Conservation (phyloP, 305 asterid genomes). For the Euphrasia arctica region DNA sequence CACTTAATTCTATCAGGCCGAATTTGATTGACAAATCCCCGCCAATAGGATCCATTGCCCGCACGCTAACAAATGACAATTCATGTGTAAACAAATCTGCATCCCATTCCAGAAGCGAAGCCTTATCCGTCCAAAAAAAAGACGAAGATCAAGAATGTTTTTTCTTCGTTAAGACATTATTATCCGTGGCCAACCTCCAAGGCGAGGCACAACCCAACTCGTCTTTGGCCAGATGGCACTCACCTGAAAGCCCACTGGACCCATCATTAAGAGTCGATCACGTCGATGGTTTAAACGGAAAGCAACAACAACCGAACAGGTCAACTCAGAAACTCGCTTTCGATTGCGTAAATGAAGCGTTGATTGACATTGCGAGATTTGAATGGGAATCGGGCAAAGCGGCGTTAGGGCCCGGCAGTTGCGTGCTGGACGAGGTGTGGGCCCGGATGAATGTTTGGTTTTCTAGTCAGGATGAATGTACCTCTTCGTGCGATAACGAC, state of each 20-base stretch:
- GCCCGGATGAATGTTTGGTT: constrained; percentile 44
- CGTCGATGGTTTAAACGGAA: constrained; percentile 39
- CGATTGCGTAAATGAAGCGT: constrained; percentile 66
- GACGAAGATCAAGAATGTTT: constrained; percentile 59
- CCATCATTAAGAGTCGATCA: constrained; percentile 61
- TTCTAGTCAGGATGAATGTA: constrained; percentile 35
- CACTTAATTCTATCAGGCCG: constrained; percentile 37
- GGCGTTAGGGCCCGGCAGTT: constrained; percentile 23
- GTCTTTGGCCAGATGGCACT: constrained; percentile 54
- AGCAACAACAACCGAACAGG: constrained; percentile 42
- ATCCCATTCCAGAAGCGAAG: constrained; percentile 36
- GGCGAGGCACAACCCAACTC: constrained; percentile 39
- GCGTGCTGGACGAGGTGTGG: constrained; percentile 53
- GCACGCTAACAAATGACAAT: constrained; percentile 61
- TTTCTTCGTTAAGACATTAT: constrained; percentile 46
- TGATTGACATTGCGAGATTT: constrained; percentile 51
- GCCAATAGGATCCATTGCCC: constrained; percentile 78
- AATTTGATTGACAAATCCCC: constrained; percentile 76
- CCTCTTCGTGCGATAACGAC: constrained; percentile 25
- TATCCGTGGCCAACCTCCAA: constrained; percentile 50
- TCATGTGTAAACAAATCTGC: constrained; percentile 47
- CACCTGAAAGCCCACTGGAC: constrained; percentile 63
- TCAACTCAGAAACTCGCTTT: constrained; percentile 64
- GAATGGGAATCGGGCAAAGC: constrained; percentile 41
- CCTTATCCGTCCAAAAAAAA: constrained; percentile 31